Base-by-base conservation (phyloP, 495 filamentous ascomycete genomes). In the Amphirosellinia nigrospora region DNA sequence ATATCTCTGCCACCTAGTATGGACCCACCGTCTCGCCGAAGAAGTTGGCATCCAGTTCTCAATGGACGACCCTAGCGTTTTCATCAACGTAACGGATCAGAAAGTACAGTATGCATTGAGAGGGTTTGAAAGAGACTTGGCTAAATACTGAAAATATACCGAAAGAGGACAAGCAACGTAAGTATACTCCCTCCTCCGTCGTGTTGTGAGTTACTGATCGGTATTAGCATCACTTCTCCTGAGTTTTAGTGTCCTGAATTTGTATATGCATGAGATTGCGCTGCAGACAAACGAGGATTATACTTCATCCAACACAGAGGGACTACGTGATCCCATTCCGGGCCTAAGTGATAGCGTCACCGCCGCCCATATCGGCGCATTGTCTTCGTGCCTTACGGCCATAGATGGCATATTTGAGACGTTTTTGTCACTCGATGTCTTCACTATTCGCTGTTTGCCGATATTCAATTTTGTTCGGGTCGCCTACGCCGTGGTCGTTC, bases 211-310 rank as follows among this genome's bases (percentile, higher is more conserved):
- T 32, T 9, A 39, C 62, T 71, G 11, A 73, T 21, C 45, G 32
- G 9, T 19, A 45, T 11, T 56, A 91, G 88, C 84, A 59, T 83
- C 86, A 2, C 79, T 93, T 4, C 78, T 82, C 68, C 78, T 92
- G 52, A 84, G 84, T 56, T 89, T 90, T 69, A 82, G 91, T 70
- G 85, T 93, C 2, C 76, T 93, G 39, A 90, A 86, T 67, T 82
- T 97, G 3, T 97, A 95, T 72, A 88, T 97, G 71, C 93, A 98
- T 75, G 95, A 97, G 78, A 91, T 95, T 60, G 89, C 91, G 3
- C 87, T 97, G 74, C 90, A 95, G 61, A 87, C 84, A 58, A 78
- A 86, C 6, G 89, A 92, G 5, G 88, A 92, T 64, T 86, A 87
- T 69, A 83, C 80, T 61, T 77, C 84, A 0, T 76, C 65, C 32